Base-by-base conservation (phyloP, 495 filamentous ascomycete genomes). In the Xylaria flabelliformis region DNA sequence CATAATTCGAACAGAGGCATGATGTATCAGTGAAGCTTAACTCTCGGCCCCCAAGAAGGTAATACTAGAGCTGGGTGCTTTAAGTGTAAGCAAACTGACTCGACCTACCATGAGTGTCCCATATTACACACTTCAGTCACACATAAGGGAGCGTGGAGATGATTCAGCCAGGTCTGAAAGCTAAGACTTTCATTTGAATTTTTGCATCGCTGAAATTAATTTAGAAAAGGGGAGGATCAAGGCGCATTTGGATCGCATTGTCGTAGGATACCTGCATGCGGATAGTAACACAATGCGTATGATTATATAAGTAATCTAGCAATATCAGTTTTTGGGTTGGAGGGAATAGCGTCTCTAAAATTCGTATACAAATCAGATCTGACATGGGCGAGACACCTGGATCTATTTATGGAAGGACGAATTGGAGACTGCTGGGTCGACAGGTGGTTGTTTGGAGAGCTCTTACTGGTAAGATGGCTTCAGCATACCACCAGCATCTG, bases 391-490 rank as follows among this genome's bases (percentile, higher is more conserved):
- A 44, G 21, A 19, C 17, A 39, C 12, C 61, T 4, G 32, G 26
- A 51, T 36, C 64, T 66, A 51, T 32, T 53, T 51, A 66, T 51
- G 32, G 64, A 50, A 19, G 39, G 34, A 61, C 64, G 64, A 66
- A 66, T 66, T 26, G 44, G 64, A 66, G 32, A 51, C 4, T n/a
- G 64, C 44, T 42, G 29, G 64, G 10, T 9, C 5, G 29, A 32
- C 44, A 66, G 64, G 64, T 66, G 44, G 44, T 10, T 24, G 12
- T 50, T 51, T 50, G 26, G 32, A 42, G 34, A 51, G 32, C 17
- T 66, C 44, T 29, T 13, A 62, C 59, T 62, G 59, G 59, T 29
- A 36, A 36, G 29, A 36, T 19, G 29, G 24, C 29, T 58, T 58
- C 55, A 34, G 55, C 21, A 13, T 5, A 26, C 21, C 4, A 29